Base-by-base conservation (phyloP, 2,329 filamentous ascomycete genomes). In the Colletotrichum abscissum region DNA sequence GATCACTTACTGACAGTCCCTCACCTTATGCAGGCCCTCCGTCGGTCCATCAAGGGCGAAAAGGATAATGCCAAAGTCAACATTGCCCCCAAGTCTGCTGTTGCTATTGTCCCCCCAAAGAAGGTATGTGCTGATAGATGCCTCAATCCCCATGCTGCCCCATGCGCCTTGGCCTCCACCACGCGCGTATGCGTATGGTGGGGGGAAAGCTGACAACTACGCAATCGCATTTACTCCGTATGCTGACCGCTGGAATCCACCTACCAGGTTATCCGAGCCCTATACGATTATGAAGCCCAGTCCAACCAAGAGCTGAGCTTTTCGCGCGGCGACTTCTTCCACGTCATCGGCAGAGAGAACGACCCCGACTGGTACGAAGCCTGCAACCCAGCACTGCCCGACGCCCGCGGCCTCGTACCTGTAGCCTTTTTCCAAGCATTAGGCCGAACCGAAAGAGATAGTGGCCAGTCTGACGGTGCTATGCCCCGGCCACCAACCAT, bases 361-460 rank as follows among this genome's bases (percentile, higher is more conserved):
- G 96, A 98, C 82, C 86, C 87, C 54, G 95, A 98, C 81, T 99
- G 97, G 96, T 99, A 98, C 88, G 97, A 98, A 85, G 97, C 96
- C 69, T 98, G 95, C 88, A 99, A 99, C 81, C 97, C 97, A 74
- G 90, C 94, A 63, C 88, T 98, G 76, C 95, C 94, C 79, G 93
- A 93, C 84, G 94, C 95, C 63, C 92, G 95, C 77, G 97, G 97
- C 74, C 89, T 99, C 74, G 97, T 99, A 57, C 97, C 97, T 8
- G 97, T 98, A 71, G 91, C 93, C 71, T 98, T 95, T 85, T 99
- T 99, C 84, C 95, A 98, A 82, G 90, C 92, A 52, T 90, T 99
- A 62, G 95, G 95, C 76, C 96, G 97, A 85, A 97, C 94, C 76
- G 95, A 97, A 84, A 90, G 96, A 81, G 94, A 98, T 82, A 98